Evolutionary conservation across 805 yeast species (phyloP), one percentile per base, ranked within the genome.

Genomic region (Saccharomycopsis fibuligera): DNA sequence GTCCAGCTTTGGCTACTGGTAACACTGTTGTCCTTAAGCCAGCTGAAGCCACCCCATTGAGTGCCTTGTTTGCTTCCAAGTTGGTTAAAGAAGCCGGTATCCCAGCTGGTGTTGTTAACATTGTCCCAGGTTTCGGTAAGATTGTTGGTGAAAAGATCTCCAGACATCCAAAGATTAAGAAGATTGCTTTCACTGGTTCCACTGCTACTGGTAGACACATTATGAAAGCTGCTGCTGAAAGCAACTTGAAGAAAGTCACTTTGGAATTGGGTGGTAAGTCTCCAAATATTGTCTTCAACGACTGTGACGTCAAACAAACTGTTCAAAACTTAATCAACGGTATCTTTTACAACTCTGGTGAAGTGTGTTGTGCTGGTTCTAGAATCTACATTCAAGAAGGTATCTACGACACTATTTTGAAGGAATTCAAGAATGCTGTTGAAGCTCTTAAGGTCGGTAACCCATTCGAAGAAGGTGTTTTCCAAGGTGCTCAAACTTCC

Each of bases 221-320:
- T 63, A 83, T 86, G 83, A 78, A 76, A 67, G 74, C 76, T 53
- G 90, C 96, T 54, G 87, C 95, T 56, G 80, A 78, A 54, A 76
- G 86, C 43, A 81, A 81, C 68, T 75, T 90, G 67, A 90, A 90
- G 76, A 88, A 86, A 67, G 87, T 89, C 55, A 90, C 97, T 39
- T 76, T 90, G 64, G 98, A 90, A 73, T 80, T 89, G 60, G 98
- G 98, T 63, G 98, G 98, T 64, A 90, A 90, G 73, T 89, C 96
- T 30, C 96, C 98, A 61, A 81, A 85, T 68, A 80, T 90, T 58
- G 82, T 90, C 44, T 88, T 85, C 63, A 81, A 83, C 61, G 97
- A 90, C 63, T 90, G 91, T 49, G 80, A 90, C 65, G 64, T 90
- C 51, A 80, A 83, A 49, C 73, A 74, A 61, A 86, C 96, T 45